Conservation (phyloP, 371 early-diverging fungal genomes). For the Mortierella sp. region DNA sequence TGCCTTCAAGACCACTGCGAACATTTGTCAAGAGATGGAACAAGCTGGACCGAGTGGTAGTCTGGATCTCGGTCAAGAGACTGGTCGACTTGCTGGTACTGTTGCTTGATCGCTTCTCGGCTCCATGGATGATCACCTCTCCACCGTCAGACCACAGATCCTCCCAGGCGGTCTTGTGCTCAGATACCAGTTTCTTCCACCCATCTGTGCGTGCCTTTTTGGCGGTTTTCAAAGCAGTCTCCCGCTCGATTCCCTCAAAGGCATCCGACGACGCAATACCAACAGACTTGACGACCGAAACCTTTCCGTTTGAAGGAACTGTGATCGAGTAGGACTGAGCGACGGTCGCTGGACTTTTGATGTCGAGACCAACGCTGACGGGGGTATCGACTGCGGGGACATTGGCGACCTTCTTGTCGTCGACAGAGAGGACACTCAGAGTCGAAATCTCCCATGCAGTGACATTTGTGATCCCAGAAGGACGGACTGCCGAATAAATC, state of each 20-base stretch:
- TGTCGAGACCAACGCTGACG: conserved; percentile 33
- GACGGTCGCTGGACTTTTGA: conserved; percentile 26
- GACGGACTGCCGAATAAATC: conserved; percentile 40
- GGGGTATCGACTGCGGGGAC: conserved; percentile 21
- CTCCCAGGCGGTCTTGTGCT: conserved; percentile 44
- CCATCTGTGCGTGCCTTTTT: conserved; percentile 31
- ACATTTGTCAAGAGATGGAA: conserved; percentile 47
- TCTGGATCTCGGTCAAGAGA: conserved; percentile 38
- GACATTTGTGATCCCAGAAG: conserved; percentile 31
- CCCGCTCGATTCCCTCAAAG: conserved; percentile 26
- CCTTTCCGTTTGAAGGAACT: conserved; percentile 5
- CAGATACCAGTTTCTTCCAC: conserved; percentile 32
- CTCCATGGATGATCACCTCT: conserved; percentile 36
- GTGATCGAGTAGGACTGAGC: conserved; percentile 37
- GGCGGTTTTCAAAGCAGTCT: conserved; percentile 33
- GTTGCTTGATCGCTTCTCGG: conserved; percentile 19
- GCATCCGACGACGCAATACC: conserved; percentile 55
- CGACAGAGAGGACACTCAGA: conserved; percentile 18
- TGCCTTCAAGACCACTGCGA: conserved; percentile 37
- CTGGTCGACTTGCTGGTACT: conserved; percentile 5
- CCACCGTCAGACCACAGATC: conserved; percentile 41
- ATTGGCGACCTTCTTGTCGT: background rate
- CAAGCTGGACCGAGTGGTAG: conserved; percentile 32
- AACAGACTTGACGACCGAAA: conserved; percentile 36
- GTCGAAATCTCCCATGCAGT: conserved; percentile 54